Evolutionary conservation across 2,329 filamentous ascomycete genomes (phyloP).

Genomic region (Lasiodiplodia gonubiensis): DNA sequence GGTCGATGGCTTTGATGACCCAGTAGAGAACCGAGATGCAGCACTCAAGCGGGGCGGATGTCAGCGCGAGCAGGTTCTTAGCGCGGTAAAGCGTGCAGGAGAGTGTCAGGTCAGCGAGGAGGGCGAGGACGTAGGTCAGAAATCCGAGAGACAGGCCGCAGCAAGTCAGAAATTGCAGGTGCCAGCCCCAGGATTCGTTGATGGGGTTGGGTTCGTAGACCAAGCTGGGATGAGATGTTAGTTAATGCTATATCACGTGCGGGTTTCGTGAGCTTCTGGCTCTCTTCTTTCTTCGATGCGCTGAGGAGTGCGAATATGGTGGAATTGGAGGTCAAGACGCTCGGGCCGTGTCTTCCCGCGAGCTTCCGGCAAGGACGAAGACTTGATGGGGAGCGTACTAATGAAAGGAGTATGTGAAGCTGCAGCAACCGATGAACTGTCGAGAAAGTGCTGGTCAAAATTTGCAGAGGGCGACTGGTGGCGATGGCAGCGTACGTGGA

Average conservation of each 20-base stretch:
- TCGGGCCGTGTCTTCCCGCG: background rate
- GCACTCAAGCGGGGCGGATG: constrained; percentile 71
- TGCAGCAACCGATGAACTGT: constrained; percentile 49
- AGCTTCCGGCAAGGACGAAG: constrained; percentile 8
- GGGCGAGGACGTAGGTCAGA: constrained; percentile 65
- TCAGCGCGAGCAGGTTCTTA: constrained; percentile 71
- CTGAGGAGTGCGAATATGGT: background rate
- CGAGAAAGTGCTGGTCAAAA: background rate
- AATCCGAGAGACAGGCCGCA: constrained; percentile 62
- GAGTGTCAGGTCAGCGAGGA: constrained; percentile 68
- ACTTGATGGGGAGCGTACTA: constrained; percentile 36
- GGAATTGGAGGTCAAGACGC: background rate
- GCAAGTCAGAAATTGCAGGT: constrained; percentile 76
- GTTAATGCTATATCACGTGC: constrained; percentile 7
- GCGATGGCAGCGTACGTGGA: constrained; percentile 56
- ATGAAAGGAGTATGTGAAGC: constrained; percentile 53
- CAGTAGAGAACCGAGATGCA: constrained; percentile 76
- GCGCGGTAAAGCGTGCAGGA: constrained; percentile 63
- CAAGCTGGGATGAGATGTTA: constrained; percentile 27
- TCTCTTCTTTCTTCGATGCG: background rate
- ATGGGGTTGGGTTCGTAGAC: constrained; percentile 13
- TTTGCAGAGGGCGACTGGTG: background rate
- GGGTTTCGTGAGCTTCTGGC: background rate
- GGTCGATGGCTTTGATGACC: constrained; percentile 60
- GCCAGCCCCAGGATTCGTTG: constrained; percentile 58